phyloP scores from a whole-genome alignment of 306 rosid genomes.

The Gastrolobium bilobum region DNA sequence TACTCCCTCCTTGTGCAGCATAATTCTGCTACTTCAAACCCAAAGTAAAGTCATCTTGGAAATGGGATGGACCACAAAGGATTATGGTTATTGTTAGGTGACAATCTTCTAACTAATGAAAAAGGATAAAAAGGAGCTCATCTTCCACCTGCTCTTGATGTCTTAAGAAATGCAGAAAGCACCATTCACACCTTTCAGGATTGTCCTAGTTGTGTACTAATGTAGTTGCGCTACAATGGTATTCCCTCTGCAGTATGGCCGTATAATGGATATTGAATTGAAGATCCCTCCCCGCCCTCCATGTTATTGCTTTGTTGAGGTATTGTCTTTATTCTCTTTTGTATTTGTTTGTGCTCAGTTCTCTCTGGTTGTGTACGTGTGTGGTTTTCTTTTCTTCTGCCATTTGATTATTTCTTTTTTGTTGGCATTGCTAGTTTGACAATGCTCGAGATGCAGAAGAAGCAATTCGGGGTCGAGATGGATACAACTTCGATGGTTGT shows the following conservation, averaged over 20 bases:
- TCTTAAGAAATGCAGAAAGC: too few relatives aligned
- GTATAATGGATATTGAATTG: slow-evolving; percentile 89
- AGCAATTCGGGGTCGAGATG: slow-evolving; percentile 97
- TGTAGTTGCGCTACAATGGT: slow-evolving; percentile 34
- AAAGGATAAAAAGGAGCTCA: too few relatives aligned
- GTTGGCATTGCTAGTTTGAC: slow-evolving; percentile 75
- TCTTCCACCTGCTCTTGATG: too few relatives aligned
- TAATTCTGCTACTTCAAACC: too few relatives aligned
- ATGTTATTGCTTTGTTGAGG: slow-evolving; percentile 98
- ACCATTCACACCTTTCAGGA: too few relatives aligned
- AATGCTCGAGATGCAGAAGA: slow-evolving; percentile 96
- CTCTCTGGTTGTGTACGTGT: not conserved
- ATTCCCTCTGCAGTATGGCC: slow-evolving; percentile 85
- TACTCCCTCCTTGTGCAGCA: too few relatives aligned
- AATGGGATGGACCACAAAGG: too few relatives aligned
- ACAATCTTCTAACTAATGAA: too few relatives aligned
- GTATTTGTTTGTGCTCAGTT: not conserved
- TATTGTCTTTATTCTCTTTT: slow-evolving; percentile 38
- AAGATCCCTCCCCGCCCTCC: slow-evolving; percentile 99
- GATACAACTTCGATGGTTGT: slow-evolving; percentile 97
- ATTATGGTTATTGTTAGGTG: too few relatives aligned
- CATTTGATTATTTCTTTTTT: slow-evolving; percentile 13
- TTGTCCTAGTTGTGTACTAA: slow-evolving; percentile 47
- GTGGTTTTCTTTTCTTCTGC: not conserved
- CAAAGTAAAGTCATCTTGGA: too few relatives aligned